Base-by-base conservation (phyloP, 2,329 filamentous ascomycete genomes). In the Cytospora chrysosperma region DNA sequence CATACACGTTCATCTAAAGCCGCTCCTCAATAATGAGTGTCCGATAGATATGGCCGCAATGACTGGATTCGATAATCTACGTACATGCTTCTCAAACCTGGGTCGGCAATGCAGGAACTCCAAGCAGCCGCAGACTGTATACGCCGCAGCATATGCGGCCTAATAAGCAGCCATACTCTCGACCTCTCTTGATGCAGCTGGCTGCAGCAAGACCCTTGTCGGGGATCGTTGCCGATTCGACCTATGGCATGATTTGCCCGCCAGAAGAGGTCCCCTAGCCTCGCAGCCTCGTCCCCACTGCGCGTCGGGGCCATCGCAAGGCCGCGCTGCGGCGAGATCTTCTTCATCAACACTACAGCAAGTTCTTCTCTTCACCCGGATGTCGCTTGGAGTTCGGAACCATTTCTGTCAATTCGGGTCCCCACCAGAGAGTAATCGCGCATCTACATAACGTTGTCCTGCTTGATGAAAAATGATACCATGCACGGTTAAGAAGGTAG, bases 81-180 rank as follows among this genome's bases (percentile, higher is more conserved):
- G 21, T 43, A 6, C 28, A 15, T 47, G 30, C 24, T 30, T 52
- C 27, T 30, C 8, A 37, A 30, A 30, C 49, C 57, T 59, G 49
- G 49, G 17, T 19, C 19, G 24, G 49, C 49, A 59, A 9, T 28
- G 49, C 56, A 52, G 24, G 30, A 13, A 28, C 30, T 34, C 19
- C 47, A 40, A 26, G 43, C 32, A 27, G 56, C 56, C 49, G 17
- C 12, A 17, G 19, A 17, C 12, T 47, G 10, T 24, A 47, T 47
- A 34, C 43, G 47, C 56, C 24, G 49, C 50, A 53, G 34, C 57
- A 32, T 24, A 59, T 43, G 10, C 37, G 49, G 47, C 47, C 50
- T 30, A 12, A n/a, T 3, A 5, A 27, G 43, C 26, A 8, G 30
- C 56, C 32, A n/a, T 34, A 3, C 40, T 19, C n/a, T 28, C 26